These are phyloP conservation scores for Cladobotryum mycophilum DNA, from an alignment of 2,329 filamentous ascomycete genomes.

Conservation along the genomic window DNA sequence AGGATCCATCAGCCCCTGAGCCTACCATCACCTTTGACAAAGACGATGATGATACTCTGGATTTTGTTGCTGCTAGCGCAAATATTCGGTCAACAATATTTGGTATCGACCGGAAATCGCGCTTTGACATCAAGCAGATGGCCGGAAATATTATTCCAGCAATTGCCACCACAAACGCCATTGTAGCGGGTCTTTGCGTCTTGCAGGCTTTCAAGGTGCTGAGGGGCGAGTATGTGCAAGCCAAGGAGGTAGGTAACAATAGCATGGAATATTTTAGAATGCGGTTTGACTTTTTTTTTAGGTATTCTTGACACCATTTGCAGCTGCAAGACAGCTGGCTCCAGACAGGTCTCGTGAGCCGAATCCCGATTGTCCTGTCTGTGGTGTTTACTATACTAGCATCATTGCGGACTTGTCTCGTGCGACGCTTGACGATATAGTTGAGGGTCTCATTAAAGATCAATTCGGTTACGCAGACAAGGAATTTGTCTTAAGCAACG, in stretches of 20 bases:
- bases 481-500: constrained; percentile 72
- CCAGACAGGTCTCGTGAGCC: constrained; percentile 55
- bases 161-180: constrained; percentile 96
- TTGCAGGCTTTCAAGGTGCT: constrained; percentile 90
- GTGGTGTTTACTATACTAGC: constrained; percentile 64
- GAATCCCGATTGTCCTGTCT: constrained; percentile 78
- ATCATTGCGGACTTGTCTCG: constrained; percentile 61
- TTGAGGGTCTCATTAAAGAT: constrained; percentile 64
- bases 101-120: constrained; percentile 77
- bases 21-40: constrained; percentile 87
- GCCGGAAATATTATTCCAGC: constrained; percentile 98
- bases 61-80: constrained; percentile 86
- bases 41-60: constrained; percentile 88
- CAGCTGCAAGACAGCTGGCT: constrained; percentile 50
- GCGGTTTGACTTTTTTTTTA: constrained; percentile 21
- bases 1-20: constrained; percentile 42
- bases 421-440: constrained; percentile 72
- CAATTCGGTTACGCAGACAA: constrained; percentile 70
- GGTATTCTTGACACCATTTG: constrained; percentile 73
- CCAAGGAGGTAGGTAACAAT: constrained; percentile 58
- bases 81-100: constrained; percentile 90
- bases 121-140: constrained; percentile 99
- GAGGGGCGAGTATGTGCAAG: constrained; percentile 60
- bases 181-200: constrained; percentile 88
- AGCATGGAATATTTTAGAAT: not conserved